A percentile compares a stretch with the other conserved stretches of the same genome.
Conservation (phyloP, 2,329 filamentous ascomycete species). For the Balansia obtecta region DNA sequence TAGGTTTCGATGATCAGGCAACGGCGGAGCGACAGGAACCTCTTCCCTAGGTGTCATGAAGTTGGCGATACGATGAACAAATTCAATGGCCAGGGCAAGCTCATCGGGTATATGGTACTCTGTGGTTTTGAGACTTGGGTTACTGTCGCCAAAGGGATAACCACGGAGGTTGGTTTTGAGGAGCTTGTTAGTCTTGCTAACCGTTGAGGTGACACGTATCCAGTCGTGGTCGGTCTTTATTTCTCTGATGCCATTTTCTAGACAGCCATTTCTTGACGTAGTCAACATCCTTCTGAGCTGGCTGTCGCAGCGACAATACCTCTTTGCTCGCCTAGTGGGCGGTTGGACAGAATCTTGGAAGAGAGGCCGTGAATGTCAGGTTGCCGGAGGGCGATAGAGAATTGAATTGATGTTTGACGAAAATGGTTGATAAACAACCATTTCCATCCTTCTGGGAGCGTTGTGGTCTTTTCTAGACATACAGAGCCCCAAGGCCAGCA, state of each 20-base stretch:
- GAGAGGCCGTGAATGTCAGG: slow-evolving; percentile 17
- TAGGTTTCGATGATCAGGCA: background rate
- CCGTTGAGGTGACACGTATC: slow-evolving; percentile 30
- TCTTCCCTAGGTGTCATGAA: slow-evolving; percentile 32
- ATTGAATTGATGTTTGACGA: slow-evolving; percentile 14
- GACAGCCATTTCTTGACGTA: slow-evolving; percentile 30
- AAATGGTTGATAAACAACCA: slow-evolving; percentile 11
- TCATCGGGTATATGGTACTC: slow-evolving; percentile 31
- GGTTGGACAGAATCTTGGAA: slow-evolving; percentile 11
- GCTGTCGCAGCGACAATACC: slow-evolving; percentile 22
- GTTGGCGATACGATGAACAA: slow-evolving; percentile 35
- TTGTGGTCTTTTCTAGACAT: slow-evolving; percentile 15
- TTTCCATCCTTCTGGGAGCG: slow-evolving; percentile 20
- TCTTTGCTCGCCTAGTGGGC: slow-evolving; percentile 24
- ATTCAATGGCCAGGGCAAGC: slow-evolving; percentile 27
- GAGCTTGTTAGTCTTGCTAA: slow-evolving; percentile 24
- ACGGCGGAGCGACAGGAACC: slow-evolving; percentile 7
- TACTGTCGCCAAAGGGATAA: slow-evolving; percentile 27
- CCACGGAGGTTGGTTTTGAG: slow-evolving; percentile 27
- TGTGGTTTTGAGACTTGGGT: slow-evolving; percentile 29
- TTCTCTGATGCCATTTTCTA: slow-evolving; percentile 23
- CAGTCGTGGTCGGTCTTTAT: slow-evolving; percentile 24
- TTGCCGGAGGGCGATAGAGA: slow-evolving; percentile 22
- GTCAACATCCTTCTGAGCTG: slow-evolving; percentile 20
- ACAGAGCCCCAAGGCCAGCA: slow-evolving; percentile 13